Evolutionary conservation across 1,139 yeast genomes (phyloP), one percentile per base, ranked within the genome.

Genomic region (Geotrichum citri-aurantii): DNA sequence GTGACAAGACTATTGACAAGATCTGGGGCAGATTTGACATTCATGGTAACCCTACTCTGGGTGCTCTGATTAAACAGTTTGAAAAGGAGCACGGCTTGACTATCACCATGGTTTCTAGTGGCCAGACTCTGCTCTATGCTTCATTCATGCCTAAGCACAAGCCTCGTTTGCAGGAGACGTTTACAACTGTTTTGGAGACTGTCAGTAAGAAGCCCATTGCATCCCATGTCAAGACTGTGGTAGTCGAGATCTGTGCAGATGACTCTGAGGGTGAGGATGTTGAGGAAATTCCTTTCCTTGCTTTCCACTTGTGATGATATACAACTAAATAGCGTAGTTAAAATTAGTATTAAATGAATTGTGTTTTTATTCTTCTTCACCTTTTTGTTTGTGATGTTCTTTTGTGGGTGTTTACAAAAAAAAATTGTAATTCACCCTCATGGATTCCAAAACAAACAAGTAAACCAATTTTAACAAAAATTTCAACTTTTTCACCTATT

Each of bases 11-110:
- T 61, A 87, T 88, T 68, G 99, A 95, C 73, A 83, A 81, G 74
- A 90, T 92, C 67, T 93, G 99, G 99, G 97, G 91, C 69, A 82
- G 98, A 71, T 92, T 92, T 72, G 92, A 86, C 66, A 75, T 93
- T 58, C 70, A 83, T 57, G 95, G 93, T 56, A 86, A 92, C 68
- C 77, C 89, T 60, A 89, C 95, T 8, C 80, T 93, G 65, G 83
- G 83, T 70, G 84, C 88, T 64, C 77, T 93, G 61, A 75, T 95
- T 62, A 88, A 86, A 63, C 79, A 86, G 66, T 93, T 93, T 73
- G 81, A 87, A 69, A 77, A 84, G 61, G 79, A 89, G 55, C 96
- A 93, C 73, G 96, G 95, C 1, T 80, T 93, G 64, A 91, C 86
- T 63, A 84, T 93, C 59, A 81, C 95, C 19, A 93, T 93, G 98